phyloP scores from a whole-genome alignment of 2,329 filamentous ascomycete species.

The Neophaeococcomyces mojaviensis region DNA sequence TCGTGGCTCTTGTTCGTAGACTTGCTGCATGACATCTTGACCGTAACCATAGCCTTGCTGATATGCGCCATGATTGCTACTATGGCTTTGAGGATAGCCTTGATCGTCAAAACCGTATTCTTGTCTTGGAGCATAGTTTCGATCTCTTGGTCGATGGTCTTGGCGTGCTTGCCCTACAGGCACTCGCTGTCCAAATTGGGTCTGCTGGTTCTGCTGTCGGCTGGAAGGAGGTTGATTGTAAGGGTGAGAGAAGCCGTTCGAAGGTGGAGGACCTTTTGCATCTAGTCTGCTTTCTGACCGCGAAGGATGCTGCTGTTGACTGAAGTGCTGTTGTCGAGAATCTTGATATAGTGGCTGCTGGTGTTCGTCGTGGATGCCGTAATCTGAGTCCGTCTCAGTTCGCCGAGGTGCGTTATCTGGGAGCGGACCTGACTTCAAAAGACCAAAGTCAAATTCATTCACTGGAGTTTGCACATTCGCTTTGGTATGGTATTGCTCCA shows the following conservation, averaged over 20 bases:
- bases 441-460: conserved; percentile 64
- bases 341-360: not conserved
- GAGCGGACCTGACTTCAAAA: conserved; percentile 38
- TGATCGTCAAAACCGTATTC: conserved; percentile 8
- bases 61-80: not conserved
- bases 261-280: not conserved
- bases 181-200: not conserved
- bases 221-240: not conserved
- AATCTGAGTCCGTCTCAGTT: not conserved
- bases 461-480: conserved; percentile 30
- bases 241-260: not conserved
- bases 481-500: conserved; percentile 40
- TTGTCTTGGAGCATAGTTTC: conserved; percentile 12
- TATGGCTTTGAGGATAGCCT: conserved; percentile 2
- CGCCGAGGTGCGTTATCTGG: not conserved
- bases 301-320: conserved; percentile 13
- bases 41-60: not conserved
- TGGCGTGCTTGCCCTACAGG: not conserved
- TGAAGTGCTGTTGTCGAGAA: not conserved
- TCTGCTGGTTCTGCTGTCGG: conserved; percentile 1
- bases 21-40: not conserved
- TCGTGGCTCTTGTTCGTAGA: not conserved
- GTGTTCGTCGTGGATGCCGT: not conserved
- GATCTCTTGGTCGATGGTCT: not conserved
- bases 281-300: conserved; percentile 16